Evolutionary conservation across 345 rosid genomes (phyloP).

Genomic region (Salix suchowensis): DNA sequence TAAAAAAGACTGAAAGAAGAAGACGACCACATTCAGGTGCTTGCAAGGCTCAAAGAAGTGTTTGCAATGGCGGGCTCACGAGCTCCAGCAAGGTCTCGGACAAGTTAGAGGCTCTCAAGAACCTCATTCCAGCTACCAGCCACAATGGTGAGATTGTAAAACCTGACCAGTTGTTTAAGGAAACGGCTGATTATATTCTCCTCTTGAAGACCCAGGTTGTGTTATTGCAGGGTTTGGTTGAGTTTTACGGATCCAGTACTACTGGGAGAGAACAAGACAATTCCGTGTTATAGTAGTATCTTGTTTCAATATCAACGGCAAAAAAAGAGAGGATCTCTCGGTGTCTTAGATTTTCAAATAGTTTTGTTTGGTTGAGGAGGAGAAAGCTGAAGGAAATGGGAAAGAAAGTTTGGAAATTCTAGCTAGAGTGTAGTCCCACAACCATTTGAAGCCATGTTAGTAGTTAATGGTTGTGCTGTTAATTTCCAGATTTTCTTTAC

Average conservation of each 20-base stretch:
- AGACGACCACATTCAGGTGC: constrained; percentile 8
- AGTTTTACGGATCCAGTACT: constrained; percentile 51
- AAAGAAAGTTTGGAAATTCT: constrained; percentile 1
- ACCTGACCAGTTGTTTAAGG: constrained; percentile 56
- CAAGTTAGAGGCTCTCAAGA: constrained; percentile 70
- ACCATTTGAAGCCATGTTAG: not conserved
- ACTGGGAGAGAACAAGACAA: constrained; percentile 12
- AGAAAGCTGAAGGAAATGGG: constrained; percentile 4
- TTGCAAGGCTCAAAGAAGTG: constrained; percentile 2
- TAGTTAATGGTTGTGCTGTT: not conserved
- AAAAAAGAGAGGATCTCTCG: not conserved
- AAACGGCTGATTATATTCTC: constrained; percentile 80
- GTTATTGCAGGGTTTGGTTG: constrained; percentile 56
- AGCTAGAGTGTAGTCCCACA: not conserved
- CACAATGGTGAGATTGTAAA: constrained; percentile 19
- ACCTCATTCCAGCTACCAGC: constrained; percentile 45
- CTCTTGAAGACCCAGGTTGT: constrained; percentile 59
- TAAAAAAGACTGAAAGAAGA: constrained; percentile 8
- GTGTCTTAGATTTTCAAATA: not conserved
- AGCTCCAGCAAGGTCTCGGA: constrained; percentile 39
- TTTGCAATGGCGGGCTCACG: not conserved
- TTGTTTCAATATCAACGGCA: not conserved
- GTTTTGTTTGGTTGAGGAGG: constrained; percentile 8
- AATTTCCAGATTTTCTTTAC: not conserved
- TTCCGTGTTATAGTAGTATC: constrained; percentile 20